Evolutionary conservation across 2,329 filamentous ascomycete genomes (phyloP).

Genomic region (Aspergillus vadensis): DNA sequence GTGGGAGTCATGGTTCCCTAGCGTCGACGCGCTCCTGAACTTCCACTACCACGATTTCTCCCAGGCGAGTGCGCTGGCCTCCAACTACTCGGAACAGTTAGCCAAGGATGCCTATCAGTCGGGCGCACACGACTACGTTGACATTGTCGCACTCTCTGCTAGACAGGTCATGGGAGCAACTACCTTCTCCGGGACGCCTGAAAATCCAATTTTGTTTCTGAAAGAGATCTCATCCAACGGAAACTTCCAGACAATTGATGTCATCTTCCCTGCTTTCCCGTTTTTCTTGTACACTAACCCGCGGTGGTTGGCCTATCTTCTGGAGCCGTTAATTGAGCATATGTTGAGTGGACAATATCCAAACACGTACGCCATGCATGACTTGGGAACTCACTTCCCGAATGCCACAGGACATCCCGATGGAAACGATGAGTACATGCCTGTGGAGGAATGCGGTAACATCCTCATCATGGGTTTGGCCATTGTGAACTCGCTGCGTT

Average conservation of each 20-base stretch:
- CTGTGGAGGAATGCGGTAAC: slow-evolving; percentile 63
- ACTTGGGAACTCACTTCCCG: slow-evolving; percentile 56
- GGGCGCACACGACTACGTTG: slow-evolving; percentile 72
- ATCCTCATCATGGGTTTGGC: slow-evolving; percentile 84
- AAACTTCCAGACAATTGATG: slow-evolving; percentile 82
- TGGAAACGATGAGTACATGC: slow-evolving; percentile 58
- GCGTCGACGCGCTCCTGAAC: slow-evolving; percentile 63
- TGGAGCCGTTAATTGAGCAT: slow-evolving; percentile 80
- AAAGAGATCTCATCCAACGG: slow-evolving; percentile 87
- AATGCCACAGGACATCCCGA: slow-evolving; percentile 58
- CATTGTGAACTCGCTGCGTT: slow-evolving; percentile 71
- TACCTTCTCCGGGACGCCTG: slow-evolving; percentile 70
- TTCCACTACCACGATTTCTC: slow-evolving; percentile 78
- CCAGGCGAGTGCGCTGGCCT: slow-evolving; percentile 63
- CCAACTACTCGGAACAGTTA: slow-evolving; percentile 73
- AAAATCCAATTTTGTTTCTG: slow-evolving; percentile 73
- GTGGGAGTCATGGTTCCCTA: slow-evolving; percentile 74
- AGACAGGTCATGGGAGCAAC: slow-evolving; percentile 80
- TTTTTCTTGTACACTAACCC: slow-evolving; percentile 88
- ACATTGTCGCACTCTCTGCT: slow-evolving; percentile 75
- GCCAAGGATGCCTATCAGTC: slow-evolving; percentile 71
- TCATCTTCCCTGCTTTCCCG: slow-evolving; percentile 83
- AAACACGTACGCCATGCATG: slow-evolving; percentile 61
- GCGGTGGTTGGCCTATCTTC: slow-evolving; percentile 73
- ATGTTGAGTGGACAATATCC: slow-evolving; percentile 82